Conservation (phyloP, 441 rosid genomes). For the Bruguiera hainesii region DNA sequence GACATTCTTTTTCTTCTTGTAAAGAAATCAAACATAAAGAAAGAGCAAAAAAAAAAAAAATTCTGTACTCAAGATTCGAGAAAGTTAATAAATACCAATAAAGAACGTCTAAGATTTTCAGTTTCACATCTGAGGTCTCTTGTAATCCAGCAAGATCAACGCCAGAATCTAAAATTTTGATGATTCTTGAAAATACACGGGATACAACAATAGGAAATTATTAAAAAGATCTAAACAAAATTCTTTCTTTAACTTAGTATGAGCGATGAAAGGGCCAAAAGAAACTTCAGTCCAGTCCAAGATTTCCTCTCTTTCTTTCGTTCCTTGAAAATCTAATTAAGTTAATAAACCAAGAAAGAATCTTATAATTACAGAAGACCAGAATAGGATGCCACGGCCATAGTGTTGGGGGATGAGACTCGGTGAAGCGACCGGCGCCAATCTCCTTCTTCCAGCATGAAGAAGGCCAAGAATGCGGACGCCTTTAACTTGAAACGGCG, state of each 20-base stretch:
- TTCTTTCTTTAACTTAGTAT: neutral
- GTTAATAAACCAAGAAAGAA: neutral
- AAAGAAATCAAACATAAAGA: neutral
- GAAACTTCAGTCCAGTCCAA: too few relatives aligned
- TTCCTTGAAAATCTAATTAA: too few relatives aligned
- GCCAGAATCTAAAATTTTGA: constrained; percentile 61
- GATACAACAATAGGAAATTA: neutral
- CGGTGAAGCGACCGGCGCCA: constrained; percentile 85
- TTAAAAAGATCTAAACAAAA: neutral
- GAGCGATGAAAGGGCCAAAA: too few relatives aligned
- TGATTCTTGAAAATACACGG: neutral
- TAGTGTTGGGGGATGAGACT: constrained; percentile 67
- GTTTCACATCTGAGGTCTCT: constrained; percentile 90
- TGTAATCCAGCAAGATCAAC: constrained; percentile 92
- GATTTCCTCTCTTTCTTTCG: too few relatives aligned
- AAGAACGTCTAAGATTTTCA: constrained; percentile 81
- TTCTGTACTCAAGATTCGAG: too few relatives aligned
- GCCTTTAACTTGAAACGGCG: constrained; percentile 69
- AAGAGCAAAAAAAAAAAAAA: neutral
- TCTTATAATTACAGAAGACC: constrained; percentile 56
- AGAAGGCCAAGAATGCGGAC: constrained; percentile 85
- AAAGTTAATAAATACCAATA: constrained; percentile 55
- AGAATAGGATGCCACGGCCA: constrained; percentile 87
- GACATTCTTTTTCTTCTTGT: neutral
- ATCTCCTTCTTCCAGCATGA: constrained; percentile 93